Evolutionary conservation across 208 protist species (phyloP), one percentile per base, ranked within the genome.

Genomic region (Tritrichomonas musculus): DNA sequence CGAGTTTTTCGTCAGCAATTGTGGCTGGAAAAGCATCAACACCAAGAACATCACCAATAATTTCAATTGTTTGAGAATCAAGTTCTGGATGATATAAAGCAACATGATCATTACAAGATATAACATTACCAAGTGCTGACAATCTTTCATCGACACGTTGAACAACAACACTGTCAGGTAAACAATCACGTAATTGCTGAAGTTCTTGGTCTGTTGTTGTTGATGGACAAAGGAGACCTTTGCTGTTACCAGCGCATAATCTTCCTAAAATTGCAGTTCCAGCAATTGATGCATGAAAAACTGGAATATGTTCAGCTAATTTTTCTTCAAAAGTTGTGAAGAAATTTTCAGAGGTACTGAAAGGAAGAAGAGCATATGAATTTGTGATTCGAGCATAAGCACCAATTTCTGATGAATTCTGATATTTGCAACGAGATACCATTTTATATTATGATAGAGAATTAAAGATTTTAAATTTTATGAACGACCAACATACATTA

Each of bases 381-480:
- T 99, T 99, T 53, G 99, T 99, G n/a, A 99, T 96, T 80, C 96
- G 96, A 22, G 98, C 94, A 94, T 99, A 99, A 36, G 99, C 99
- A 93, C 99, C 99, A 93, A 99, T 97, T 94, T 99, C 99, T 93
- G 97, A 97, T 93, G 96, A 99, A 96, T 98, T 99, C n/a, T 88
- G 77, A 39, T 60, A 88, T 33, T 88, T 88, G 77, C 77, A 88
- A 39, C 77, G 77, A 30, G 77, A 88, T n/a, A 88, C 77, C 77
- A 88, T 88, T 47, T 47, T 50, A 47, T 82, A 30, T 75, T 75
- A 36, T 72, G 64, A 72, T 36, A n/a, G 64, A 72, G n/a, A n/a
- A n/a, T n/a, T n/a, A n/a, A n/a, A n/a, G n/a, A n/a, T n/a, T n/a
- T n/a, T n/a, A n/a, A n/a, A n/a, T n/a, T n/a, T n/a, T 22, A 60